Percentiles rank a stretch among this genome's conserved stretches.
Evolutionary conservation across 78 protist genomes (phyloP).

Genomic region (Tieghemostelium lacteum): DNA sequence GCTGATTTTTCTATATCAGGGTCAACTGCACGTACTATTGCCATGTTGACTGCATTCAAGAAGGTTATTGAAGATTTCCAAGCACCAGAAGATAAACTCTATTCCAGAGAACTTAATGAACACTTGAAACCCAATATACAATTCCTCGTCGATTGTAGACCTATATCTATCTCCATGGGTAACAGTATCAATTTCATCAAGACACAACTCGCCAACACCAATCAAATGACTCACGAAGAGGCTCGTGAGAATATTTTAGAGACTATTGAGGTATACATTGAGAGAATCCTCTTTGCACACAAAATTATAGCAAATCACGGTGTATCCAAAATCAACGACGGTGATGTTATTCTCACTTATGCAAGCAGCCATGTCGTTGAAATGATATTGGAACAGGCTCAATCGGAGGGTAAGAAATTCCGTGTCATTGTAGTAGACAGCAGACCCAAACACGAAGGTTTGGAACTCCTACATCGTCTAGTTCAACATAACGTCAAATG

Average conservation of each 20-base stretch:
- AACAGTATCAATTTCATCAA: constrained; percentile 84
- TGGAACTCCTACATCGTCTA: constrained; percentile 62
- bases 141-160: constrained; percentile 89
- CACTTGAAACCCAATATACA: constrained; percentile 81
- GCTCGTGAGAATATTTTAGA: constrained; percentile 66
- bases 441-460: constrained; percentile 94
- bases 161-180: constrained; percentile 89
- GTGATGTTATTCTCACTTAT: constrained; percentile 93
- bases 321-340: constrained; percentile 72
- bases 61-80: constrained; percentile 67
- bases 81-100: constrained; percentile 33
- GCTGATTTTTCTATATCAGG: constrained; percentile 86
- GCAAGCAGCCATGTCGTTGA: constrained; percentile 87
- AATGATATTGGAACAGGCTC: constrained; percentile 81
- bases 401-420: constrained; percentile 78
- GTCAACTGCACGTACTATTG: constrained; percentile 88
- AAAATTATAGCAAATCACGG: constrained; percentile 73
- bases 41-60: constrained; percentile 87
- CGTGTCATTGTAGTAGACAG: constrained; percentile 94
- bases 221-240: constrained; percentile 47
- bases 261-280: constrained; percentile 75
- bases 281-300: constrained; percentile 84
- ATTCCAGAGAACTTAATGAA: constrained; percentile 77
- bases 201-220: constrained; percentile 52
- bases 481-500: constrained; percentile 83